Base-by-base conservation (phyloP, 768 basidiomycete species). In the Tylopilus rubrobrunneus region DNA sequence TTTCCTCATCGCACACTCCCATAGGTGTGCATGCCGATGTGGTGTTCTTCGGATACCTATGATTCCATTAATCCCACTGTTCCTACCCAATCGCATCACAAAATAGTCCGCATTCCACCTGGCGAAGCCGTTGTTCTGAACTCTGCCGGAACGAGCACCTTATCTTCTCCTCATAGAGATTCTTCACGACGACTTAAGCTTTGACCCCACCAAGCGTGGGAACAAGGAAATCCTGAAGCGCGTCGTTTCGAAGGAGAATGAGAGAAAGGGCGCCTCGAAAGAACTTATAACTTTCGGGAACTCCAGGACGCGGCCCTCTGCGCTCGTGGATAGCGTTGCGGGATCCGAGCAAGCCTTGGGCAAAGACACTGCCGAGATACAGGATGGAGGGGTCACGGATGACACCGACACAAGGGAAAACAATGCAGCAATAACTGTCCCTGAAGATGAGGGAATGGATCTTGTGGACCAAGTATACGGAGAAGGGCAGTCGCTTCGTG, bases 121-220 rank as follows among this genome's bases (percentile, higher is more conserved):
- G 92, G 95, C 14, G 97, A 99, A 74, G 89, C 92, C 52, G 97
- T 98, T 43, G 97, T 98, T 10, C 80, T 99, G 27, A 99, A 99
- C 67, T 98, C 96, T 19, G 97, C 97, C 4, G n/a, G 95, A 99
- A 71, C 82, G 90, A 34, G 94, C 93, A 0, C 97, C 97, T 5
- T 99, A 91, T 67, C 78, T 99, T 19, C 80, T 99, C 23, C 78
- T 95, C 56, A 82, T 98, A 53, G 97, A 99, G 71, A 87, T 98
- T 43, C 77, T 98, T 29, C 82, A 84, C 56, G 86, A 84, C 31
- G 96, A 98, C 62, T 79, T 99, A 33, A 90, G 96, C 67, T 98
- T 99, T 67, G 90, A 97, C 63, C 91, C 96, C 1, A 68, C 72
- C 11, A 89, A 86, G 64, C 78, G 93, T 45, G 75, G 79, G 23